A percentile compares a stretch with the other conserved stretches of the same genome.
These are phyloP conservation scores for Stagonosporopsis vannaccii DNA, from an alignment of 2,329 filamentous ascomycete genomes.

Conservation along the genomic window DNA sequence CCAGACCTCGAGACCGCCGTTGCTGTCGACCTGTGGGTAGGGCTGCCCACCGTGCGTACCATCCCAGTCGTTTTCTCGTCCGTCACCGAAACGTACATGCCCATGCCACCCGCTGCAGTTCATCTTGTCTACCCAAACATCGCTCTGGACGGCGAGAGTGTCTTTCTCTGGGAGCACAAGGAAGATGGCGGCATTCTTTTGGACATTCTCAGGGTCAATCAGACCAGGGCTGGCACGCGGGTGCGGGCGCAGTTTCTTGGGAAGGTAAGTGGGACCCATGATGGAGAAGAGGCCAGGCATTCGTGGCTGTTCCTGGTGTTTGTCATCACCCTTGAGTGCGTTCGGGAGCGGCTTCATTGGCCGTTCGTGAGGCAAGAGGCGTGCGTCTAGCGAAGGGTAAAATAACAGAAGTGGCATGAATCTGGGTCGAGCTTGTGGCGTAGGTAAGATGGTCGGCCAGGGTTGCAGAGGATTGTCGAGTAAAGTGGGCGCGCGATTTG, in stretches of 20 bases:
- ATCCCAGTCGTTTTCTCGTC: conserved; percentile 41
- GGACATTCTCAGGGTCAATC: conserved; percentile 42
- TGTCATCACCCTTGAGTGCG: conserved; percentile 43
- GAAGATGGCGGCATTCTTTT: conserved; percentile 50
- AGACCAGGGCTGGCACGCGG: conserved; percentile 53
- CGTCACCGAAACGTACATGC: conserved; percentile 46
- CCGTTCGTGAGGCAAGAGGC: conserved; percentile 51
- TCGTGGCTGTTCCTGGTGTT: conserved; percentile 36
- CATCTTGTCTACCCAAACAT: conserved; percentile 54
- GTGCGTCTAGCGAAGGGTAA: conserved; percentile 53
- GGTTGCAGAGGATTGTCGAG: conserved; percentile 41
- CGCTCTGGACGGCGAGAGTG: conserved; percentile 51
- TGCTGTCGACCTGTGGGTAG: conserved; percentile 25
- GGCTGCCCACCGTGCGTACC: conserved; percentile 30
- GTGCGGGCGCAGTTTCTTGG: conserved; percentile 47
- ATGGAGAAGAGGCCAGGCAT: conserved; percentile 49
- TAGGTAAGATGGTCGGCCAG: conserved; percentile 50
- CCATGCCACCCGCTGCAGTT: conserved; percentile 42
- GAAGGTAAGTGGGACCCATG: conserved; percentile 53
- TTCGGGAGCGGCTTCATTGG: conserved; percentile 47
- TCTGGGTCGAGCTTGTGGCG: conserved; percentile 41
- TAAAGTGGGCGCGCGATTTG: conserved; percentile 37
- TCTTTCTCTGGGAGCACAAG: conserved; percentile 54
- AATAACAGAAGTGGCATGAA: conserved; percentile 53
- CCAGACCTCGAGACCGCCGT: conserved; percentile 50